phyloP scores from a whole-genome alignment of 2,329 filamentous ascomycete genomes.

The Colletotrichum eleusines region DNA sequence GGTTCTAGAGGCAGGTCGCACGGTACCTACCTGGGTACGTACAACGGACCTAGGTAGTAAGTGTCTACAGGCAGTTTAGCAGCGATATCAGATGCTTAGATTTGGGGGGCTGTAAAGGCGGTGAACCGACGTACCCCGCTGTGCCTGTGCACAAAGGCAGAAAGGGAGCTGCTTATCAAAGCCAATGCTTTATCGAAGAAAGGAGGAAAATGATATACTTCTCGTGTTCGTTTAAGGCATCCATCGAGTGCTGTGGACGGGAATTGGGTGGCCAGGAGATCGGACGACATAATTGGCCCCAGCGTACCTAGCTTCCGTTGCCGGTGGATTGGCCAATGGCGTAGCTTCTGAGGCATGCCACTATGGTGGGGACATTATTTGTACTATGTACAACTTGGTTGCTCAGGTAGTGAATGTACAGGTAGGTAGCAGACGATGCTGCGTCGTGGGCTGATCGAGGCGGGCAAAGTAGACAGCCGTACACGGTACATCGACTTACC shows the following conservation, averaged over 20 bases:
- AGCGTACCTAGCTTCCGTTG: not conserved
- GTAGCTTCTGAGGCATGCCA: constrained; percentile 9
- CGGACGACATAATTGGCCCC: constrained; percentile 22
- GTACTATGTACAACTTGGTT: constrained; percentile 20
- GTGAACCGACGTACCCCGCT: constrained; percentile 21
- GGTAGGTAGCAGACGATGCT: not conserved
- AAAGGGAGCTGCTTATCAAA: constrained; percentile 6
- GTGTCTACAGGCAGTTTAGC: constrained; percentile 6
- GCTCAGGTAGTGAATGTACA: no score
- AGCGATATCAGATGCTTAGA: not conserved
- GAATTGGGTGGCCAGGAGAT: constrained; percentile 4
- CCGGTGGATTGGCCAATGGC: constrained; percentile 29
- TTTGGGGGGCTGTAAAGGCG: not conserved
- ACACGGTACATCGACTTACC: constrained; percentile 3
- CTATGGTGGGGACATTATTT: constrained; percentile 7
- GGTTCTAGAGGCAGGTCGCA: not conserved
- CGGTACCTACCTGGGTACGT: not conserved
- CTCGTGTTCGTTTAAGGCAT: constrained; percentile 34
- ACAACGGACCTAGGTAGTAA: no score
- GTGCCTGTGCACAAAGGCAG: not conserved
- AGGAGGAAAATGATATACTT: not conserved
- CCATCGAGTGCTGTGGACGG: not conserved
- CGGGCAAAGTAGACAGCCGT: constrained; percentile 17
- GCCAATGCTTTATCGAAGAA: not conserved
- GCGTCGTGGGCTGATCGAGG: not conserved